A percentile compares a stretch with the other conserved stretches of the same genome.
phyloP scores from a whole-genome alignment of 495 filamentous ascomycete genomes.

The Penicillium roqueforti region DNA sequence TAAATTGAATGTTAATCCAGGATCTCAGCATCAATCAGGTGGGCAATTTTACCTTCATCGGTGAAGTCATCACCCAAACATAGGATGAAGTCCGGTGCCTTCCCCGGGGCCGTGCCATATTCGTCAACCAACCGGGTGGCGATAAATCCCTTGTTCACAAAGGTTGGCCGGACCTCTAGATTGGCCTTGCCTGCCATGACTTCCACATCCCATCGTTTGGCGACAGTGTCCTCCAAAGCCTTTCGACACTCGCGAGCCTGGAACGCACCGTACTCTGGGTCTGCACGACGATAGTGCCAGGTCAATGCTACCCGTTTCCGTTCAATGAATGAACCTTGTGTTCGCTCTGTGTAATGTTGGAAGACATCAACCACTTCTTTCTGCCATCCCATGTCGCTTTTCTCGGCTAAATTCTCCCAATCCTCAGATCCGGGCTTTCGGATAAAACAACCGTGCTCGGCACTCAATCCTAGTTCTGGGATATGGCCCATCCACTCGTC shows the following conservation, averaged over 20 bases:
- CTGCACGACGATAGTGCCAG: constrained; percentile 93
- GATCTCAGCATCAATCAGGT: neutral
- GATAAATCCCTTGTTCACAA: constrained; percentile 96
- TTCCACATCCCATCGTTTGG: constrained; percentile 77
- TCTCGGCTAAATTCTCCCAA: constrained; percentile 85
- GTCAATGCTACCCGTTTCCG: constrained; percentile 87
- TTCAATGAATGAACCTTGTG: constrained; percentile 88
- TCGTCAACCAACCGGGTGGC: constrained; percentile 69
- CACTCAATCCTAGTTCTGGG: constrained; percentile 75
- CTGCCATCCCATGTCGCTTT: constrained; percentile 85
- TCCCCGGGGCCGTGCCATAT: constrained; percentile 49
- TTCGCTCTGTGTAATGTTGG: constrained; percentile 76
- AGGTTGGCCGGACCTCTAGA: constrained; percentile 89
- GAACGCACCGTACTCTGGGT: constrained; percentile 73
- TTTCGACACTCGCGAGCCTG: constrained; percentile 73
- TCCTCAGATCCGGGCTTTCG: constrained; percentile 63
- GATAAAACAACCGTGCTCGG: constrained; percentile 95
- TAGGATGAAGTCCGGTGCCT: constrained; percentile 71
- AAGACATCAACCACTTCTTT: constrained; percentile 74
- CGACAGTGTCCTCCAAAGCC: constrained; percentile 68
- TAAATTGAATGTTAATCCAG: constrained; percentile 19
- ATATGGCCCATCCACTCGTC: constrained; percentile 85
- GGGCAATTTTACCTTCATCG: constrained; percentile 70
- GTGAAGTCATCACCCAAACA: constrained; percentile 95
- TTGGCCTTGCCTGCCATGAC: constrained; percentile 96